A percentile compares a stretch with the other conserved stretches of the same genome.
Conservation (phyloP, 2,329 filamentous ascomycete species). For the Sclerotinia glacialis region DNA sequence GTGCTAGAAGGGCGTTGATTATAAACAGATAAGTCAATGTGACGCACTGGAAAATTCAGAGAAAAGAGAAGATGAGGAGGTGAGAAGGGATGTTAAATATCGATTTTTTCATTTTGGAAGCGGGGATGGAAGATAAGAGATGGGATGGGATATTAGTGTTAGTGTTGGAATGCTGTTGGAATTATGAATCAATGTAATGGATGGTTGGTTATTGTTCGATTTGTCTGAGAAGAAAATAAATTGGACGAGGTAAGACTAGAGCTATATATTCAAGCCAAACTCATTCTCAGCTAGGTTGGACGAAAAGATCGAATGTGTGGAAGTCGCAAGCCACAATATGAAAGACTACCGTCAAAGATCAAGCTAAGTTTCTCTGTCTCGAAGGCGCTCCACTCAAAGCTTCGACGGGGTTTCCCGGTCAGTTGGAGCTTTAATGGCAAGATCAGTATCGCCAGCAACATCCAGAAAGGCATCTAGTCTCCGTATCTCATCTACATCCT, state of each 20-base stretch:
- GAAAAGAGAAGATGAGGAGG: too few relatives aligned
- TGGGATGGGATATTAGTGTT: too few relatives aligned
- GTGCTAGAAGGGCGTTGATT: too few relatives aligned
- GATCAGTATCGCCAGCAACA: not conserved
- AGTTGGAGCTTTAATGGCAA: not conserved
- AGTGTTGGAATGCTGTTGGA: too few relatives aligned
- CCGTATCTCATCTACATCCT: slow-evolving; percentile 49
- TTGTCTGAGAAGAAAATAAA: not conserved
- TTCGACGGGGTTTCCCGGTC: not conserved
- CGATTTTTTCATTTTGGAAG: too few relatives aligned
- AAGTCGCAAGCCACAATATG: not conserved
- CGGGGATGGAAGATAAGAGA: too few relatives aligned
- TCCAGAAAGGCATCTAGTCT: slow-evolving; percentile 45
- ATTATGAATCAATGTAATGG: too few relatives aligned
- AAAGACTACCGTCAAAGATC: not conserved
- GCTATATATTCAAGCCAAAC: not conserved
- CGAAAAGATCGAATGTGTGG: not conserved
- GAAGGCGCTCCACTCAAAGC: not conserved
- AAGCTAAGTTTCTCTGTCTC: not conserved
- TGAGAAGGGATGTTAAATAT: too few relatives aligned
- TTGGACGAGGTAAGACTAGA: not conserved
- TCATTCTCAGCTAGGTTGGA: not conserved
- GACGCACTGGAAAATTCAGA: too few relatives aligned
- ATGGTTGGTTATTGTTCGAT: not conserved
- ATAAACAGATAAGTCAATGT: too few relatives aligned